Conservation (phyloP, 2,329 filamentous ascomycete species). For the Phialemoniopsis sp. region DNA sequence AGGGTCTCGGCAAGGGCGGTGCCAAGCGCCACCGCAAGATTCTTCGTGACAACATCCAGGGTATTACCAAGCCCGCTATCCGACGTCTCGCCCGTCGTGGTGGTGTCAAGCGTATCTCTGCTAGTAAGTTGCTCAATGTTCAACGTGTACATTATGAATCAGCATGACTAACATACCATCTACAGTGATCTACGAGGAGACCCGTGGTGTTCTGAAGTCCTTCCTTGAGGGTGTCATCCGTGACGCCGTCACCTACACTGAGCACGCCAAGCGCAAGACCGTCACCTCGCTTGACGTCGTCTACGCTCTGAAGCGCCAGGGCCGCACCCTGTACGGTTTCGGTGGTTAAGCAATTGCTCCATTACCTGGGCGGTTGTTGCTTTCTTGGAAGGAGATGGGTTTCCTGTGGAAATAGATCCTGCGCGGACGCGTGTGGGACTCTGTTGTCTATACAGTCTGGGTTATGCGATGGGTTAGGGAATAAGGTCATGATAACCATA, state of each 20-base stretch:
- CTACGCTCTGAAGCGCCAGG: slow-evolving; percentile 61
- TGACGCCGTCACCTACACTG: slow-evolving; percentile 76
- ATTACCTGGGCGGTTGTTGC: slow-evolving; percentile 1
- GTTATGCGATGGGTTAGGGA: slow-evolving; percentile 1
- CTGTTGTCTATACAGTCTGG: neutral
- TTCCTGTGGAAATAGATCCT: slow-evolving; percentile 3
- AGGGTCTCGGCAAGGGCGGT: slow-evolving; percentile 96
- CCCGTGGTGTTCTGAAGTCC: slow-evolving; percentile 77
- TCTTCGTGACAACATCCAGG: slow-evolving; percentile 98
- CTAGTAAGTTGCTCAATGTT: slow-evolving; percentile 56
- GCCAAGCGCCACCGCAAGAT: slow-evolving; percentile 99
- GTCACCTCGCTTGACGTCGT: slow-evolving; percentile 63
- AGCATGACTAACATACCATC: neutral
- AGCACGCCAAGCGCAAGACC: slow-evolving; percentile 78
- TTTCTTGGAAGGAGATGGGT: slow-evolving; percentile 3
- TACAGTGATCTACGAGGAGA: slow-evolving; percentile 77
- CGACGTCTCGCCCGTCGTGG: slow-evolving; percentile 98
- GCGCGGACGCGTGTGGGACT: too few species aligned
- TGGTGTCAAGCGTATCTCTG: slow-evolving; percentile 99
- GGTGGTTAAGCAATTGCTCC: slow-evolving; percentile 45
- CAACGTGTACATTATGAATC: too few species aligned
- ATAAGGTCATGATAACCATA: too few species aligned
- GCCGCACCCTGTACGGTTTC: slow-evolving; percentile 65
- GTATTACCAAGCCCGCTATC: slow-evolving; percentile 98
- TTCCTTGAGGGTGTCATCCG: slow-evolving; percentile 80